These are phyloP conservation scores for Fusarium praegraminearum DNA, from an alignment of 2,329 filamentous ascomycete species.

Conservation along the genomic window DNA sequence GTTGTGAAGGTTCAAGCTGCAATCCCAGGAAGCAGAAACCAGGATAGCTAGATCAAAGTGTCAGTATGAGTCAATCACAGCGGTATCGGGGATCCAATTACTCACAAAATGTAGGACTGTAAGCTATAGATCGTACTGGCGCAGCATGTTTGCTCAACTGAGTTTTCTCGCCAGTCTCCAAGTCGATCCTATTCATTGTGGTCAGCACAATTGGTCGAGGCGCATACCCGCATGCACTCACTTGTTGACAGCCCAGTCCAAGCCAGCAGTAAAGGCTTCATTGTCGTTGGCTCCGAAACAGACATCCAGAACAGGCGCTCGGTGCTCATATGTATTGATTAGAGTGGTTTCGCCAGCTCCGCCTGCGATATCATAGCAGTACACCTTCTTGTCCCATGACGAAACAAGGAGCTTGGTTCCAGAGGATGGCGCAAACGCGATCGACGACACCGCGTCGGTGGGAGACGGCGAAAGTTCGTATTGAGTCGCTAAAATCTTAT, in stretches of 20 bases:
- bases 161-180: conserved; percentile 77
- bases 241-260: conserved; percentile 89
- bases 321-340: conserved; percentile 80
- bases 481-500: conserved; percentile 69
- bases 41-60: conserved; percentile 68
- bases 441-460: conserved; percentile 85
- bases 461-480: conserved; percentile 87
- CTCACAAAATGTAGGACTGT: conserved; percentile 77
- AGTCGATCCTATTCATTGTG: conserved; percentile 66
- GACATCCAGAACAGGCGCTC: conserved; percentile 88
- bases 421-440: conserved; percentile 86
- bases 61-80: conserved; percentile 28
- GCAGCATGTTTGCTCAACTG: conserved; percentile 82
- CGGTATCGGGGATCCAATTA: conserved; percentile 11
- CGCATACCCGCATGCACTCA: conserved; percentile 51
- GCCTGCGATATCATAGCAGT: conserved; percentile 82
- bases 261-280: conserved; percentile 85
- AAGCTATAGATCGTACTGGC: conserved; percentile 86
- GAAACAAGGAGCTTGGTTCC: conserved; percentile 84
- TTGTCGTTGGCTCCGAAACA: conserved; percentile 88
- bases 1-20: conserved; percentile 86
- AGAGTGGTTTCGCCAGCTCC: conserved; percentile 67
- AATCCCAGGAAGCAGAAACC: conserved; percentile 94
- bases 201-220: conserved; percentile 24
- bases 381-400: conserved; percentile 94